Percentiles rank a stretch among this genome's conserved stretches.
These are phyloP conservation scores for Coemansia interrupta DNA, from an alignment of 192 early-diverging fungal species.

Conservation along the genomic window DNA sequence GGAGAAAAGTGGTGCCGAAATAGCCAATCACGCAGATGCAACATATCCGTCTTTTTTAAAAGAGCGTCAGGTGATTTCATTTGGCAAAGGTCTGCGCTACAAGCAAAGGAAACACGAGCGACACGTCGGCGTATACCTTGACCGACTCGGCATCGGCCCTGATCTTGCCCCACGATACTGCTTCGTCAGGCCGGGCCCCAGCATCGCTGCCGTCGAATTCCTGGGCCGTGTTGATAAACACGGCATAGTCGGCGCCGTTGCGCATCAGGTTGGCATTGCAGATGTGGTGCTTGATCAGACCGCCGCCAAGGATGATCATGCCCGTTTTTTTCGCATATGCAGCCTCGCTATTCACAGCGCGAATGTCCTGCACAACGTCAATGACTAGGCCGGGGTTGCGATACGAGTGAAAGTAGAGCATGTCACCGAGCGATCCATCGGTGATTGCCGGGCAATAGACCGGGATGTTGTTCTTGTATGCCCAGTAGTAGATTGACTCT, in stretches of 20 bases:
- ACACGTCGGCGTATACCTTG: conserved; percentile 93
- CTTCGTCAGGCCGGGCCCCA: conserved; percentile 95
- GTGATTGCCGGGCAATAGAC: conserved; percentile 97
- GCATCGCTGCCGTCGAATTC: conserved; percentile 99
- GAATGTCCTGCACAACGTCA: conserved; percentile 90
- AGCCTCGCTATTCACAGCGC: conserved; percentile 86
- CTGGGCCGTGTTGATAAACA: conserved; percentile 96
- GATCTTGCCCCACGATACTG: conserved; percentile 98
- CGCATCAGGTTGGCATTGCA: conserved; percentile 98
- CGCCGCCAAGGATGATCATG: conserved; percentile 94
- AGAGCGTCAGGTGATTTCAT: conserved; percentile 12
- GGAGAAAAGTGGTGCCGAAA: neutral
- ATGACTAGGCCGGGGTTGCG: conserved; percentile 90
- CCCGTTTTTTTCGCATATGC: conserved; percentile 96
- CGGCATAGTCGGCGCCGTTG: conserved; percentile 95
- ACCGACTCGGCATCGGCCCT: conserved; percentile 72
- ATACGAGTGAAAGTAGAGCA: conserved; percentile 99
- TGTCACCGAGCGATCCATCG: conserved; percentile 96
- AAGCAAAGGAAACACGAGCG: conserved; percentile 88
- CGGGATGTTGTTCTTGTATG: conserved; percentile 94
- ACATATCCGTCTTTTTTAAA: neutral
- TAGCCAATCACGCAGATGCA: conserved; percentile 13
- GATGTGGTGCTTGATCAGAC: conserved; percentile 97
- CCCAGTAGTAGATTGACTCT: conserved; percentile 95
- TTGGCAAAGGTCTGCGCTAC: conserved; percentile 95